Base-by-base conservation (phyloP, 2,329 filamentous ascomycete species). In the Macrophomina phaseolina region DNA sequence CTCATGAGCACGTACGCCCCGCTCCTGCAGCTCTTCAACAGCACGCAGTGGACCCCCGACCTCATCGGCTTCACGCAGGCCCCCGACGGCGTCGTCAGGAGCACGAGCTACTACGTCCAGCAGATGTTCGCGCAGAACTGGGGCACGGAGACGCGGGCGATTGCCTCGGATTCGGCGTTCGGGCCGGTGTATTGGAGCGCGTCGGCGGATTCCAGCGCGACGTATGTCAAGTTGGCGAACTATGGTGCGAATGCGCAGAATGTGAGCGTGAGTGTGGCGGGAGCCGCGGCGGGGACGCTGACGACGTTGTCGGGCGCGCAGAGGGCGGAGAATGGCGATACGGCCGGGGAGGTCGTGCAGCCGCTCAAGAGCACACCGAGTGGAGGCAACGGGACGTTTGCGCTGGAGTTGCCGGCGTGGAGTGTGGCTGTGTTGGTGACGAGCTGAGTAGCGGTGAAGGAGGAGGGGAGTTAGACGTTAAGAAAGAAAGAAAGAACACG, bases 371-470 rank as follows among this genome's bases (percentile, higher is more conserved):
- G 40, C 5, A 62, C 48, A 1, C 55, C 49, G 4, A 18, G 38
- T 2, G 30, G 23, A 4, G 16, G n/a, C 2, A 9, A 67, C 55
- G 65, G 65, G 7, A 36, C 40, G 18, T 63, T 67, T 48, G 3
- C 38, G 6, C 1, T 67, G 4, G 11, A 45, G 30, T n/a, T 67
- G 23, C 65, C 65, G 14, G 65, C 65, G 4, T 67, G 65, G 4
- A 40, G 56, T 36, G 65, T 67, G 16, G 73, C 73, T 0, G 78
- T 78, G 53, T 80, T 79, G 30, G 75, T 28, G 49, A 28, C 28
- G 49, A 45, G 42, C 8, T 45, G 42, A 45, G 42, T 14, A 5
- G 42, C 8, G 42, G 8, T 45, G 42, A 14, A 45, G 12, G 9
- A 14, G 42, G 42, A 14, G 42, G 4, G 36, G 3, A 23, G 23